Base-by-base conservation (phyloP, 1,139 yeast species). In the Yamadazyma mexicana region DNA sequence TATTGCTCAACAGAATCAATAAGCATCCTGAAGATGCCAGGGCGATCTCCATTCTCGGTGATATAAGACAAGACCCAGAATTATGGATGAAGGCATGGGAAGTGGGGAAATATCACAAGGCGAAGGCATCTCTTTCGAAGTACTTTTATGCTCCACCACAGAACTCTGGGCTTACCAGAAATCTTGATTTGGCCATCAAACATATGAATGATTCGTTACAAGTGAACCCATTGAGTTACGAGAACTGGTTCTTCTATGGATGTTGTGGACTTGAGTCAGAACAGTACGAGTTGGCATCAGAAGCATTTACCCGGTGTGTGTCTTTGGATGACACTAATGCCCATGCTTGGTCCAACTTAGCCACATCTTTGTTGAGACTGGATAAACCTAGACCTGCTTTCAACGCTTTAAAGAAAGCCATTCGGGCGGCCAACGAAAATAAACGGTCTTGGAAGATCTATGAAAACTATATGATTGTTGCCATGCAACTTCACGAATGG, bases 161-260 rank as follows among this genome's bases (percentile, higher is more conserved):
- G 14, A 59, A 59, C 3, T 64, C 81, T 8, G 85, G 84, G 0
- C 53, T 77, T 16, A 55, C 65, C 3, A 75, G 78, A 45, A 73
- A 88, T 49, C 51, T 83, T 12, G 73, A 61, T 8, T 54, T 66
- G 35, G 85, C 92, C 0, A 74, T 88, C 40, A 63, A 65, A 33
- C 87, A 89, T 56, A 75, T 89, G 68, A 77, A 79, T 51, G 95
- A 88, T 35, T 81, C 95, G 10, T 70, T 92, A 44, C 69, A 73
- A 17, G 79, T 80, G 14, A 84, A 84, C 55, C 95, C 97, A n/a
- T 67, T 88, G 42, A 81, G 77, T 51, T 80, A 77, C 52, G 87
- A 85, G 24, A 87, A 94, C 34, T 91, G 98, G 96, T 92, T 82
- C 59, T 78, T 89, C 52, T 91, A 91, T 54, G 98, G 98, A 4